Percentiles rank a stretch among this genome's conserved stretches.
Conservation (phyloP, 371 early-diverging fungal genomes). For the Zychaea mexicana region DNA sequence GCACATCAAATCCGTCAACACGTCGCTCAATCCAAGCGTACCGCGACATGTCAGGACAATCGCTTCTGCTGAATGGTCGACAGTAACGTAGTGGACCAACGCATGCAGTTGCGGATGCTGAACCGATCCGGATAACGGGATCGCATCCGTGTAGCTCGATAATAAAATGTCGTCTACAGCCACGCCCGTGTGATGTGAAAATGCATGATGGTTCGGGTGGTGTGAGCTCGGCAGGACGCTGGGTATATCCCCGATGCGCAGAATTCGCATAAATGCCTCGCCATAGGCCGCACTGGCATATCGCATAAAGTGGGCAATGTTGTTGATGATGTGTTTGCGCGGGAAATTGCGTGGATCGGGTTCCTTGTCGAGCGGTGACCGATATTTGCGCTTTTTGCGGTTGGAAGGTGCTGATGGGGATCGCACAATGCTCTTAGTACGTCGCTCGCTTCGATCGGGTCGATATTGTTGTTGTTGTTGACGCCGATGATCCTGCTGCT, state of each 20-base stretch:
- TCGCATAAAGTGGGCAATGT: slow-evolving; percentile 76
- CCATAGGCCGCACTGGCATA: slow-evolving; percentile 84
- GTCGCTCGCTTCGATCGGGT: slow-evolving; percentile 1
- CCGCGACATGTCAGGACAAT: slow-evolving; percentile 90
- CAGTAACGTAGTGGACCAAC: slow-evolving; percentile 81
- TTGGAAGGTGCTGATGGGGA: slow-evolving; percentile 15
- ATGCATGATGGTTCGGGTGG: slow-evolving; percentile 72
- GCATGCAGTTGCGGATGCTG: slow-evolving; percentile 68
- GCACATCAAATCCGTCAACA: slow-evolving; percentile 86
- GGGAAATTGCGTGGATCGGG: slow-evolving; percentile 52
- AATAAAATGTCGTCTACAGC: slow-evolving; percentile 66
- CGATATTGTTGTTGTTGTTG: background rate
- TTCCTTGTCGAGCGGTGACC: slow-evolving; percentile 17
- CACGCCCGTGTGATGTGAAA: slow-evolving; percentile 70
- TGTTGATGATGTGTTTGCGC: slow-evolving; percentile 65
- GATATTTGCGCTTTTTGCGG: slow-evolving; percentile 5
- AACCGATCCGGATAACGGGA: slow-evolving; percentile 20
- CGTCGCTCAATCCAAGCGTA: slow-evolving; percentile 85
- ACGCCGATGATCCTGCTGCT: background rate
- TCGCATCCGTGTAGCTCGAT: slow-evolving; percentile 61
- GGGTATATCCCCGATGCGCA: slow-evolving; percentile 74
- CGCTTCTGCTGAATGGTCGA: slow-evolving; percentile 75
- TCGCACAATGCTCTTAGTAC: background rate
- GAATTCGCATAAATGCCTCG: slow-evolving; percentile 79
- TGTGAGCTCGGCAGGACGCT: slow-evolving; percentile 46